Conservation (phyloP, 306 rosid species). For the Vigna trinervia region DNA sequence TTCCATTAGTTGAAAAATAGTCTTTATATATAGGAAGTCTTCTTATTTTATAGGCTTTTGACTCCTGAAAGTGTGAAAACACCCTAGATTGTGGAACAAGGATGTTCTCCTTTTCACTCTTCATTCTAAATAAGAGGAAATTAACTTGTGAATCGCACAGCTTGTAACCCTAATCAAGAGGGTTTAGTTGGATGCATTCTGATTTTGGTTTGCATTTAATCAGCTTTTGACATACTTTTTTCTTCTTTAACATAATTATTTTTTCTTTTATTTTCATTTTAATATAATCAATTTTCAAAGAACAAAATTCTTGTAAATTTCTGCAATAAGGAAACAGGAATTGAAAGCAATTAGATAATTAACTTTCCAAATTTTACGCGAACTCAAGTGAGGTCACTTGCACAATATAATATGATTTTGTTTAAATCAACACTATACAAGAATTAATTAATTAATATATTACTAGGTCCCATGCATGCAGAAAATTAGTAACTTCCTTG, state of each 20-base stretch:
- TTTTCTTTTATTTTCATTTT: not conserved
- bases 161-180: not conserved
- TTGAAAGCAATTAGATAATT: not conserved
- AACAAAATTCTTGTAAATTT: not conserved
- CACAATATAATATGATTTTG: conserved; percentile 6
- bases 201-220: not conserved
- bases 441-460: not conserved
- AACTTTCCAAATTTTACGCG: not conserved
- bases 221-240: not conserved
- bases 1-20: not conserved
- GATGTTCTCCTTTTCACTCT: not conserved
- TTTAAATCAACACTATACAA: not conserved
- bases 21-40: not conserved
- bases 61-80: not conserved
- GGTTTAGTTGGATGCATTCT: not conserved
- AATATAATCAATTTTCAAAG: not conserved
- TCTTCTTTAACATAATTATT: not conserved
- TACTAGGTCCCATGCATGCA: not conserved
- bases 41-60: not conserved
- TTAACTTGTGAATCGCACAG: not conserved
- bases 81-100: not conserved
- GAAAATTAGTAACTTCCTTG: not conserved
- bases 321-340: not conserved
- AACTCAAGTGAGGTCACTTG: not conserved
- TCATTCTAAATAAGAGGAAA: not conserved